These are phyloP conservation scores for Coemansia guatemalensis DNA, from an alignment of 192 early-diverging fungal species.

Conservation along the genomic window DNA sequence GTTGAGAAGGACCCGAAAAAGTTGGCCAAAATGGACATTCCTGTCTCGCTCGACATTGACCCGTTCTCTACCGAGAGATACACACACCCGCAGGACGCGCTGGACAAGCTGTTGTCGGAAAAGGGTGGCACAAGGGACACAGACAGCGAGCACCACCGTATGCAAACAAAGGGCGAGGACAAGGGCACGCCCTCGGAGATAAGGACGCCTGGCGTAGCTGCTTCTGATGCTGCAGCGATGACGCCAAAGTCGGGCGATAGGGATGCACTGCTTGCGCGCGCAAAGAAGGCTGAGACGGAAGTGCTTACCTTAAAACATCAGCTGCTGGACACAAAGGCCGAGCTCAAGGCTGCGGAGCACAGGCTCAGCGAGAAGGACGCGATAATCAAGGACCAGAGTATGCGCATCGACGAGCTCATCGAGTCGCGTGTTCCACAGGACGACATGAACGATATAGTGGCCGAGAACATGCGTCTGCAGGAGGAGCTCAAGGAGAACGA, in stretches of 20 bases:
- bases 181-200: not conserved
- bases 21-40: constrained; percentile 39
- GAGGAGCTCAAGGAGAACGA: constrained; percentile 44
- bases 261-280: constrained; percentile 6
- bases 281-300: constrained; percentile 36
- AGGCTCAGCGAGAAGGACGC: constrained; percentile 46
- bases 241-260: constrained; percentile 10
- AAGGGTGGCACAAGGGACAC: constrained; percentile 13
- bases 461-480: constrained; percentile 32
- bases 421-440: constrained; percentile 50
- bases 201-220: constrained; percentile 2
- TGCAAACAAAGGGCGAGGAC: constrained; percentile 9
- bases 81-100: constrained; percentile 27
- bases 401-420: constrained; percentile 45
- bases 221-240: not conserved
- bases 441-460: constrained; percentile 48
- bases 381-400: constrained; percentile 42
- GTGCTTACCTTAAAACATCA: constrained; percentile 40
- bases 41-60: constrained; percentile 43
- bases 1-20: constrained; percentile 42
- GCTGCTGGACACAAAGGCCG: constrained; percentile 50
- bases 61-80: constrained; percentile 29
- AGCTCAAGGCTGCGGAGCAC: constrained; percentile 44
- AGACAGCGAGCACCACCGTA: not conserved
- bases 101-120: constrained; percentile 41